These are phyloP conservation scores for Aspergillus candidus DNA, from an alignment of 2,329 filamentous ascomycete genomes.

Conservation along the genomic window DNA sequence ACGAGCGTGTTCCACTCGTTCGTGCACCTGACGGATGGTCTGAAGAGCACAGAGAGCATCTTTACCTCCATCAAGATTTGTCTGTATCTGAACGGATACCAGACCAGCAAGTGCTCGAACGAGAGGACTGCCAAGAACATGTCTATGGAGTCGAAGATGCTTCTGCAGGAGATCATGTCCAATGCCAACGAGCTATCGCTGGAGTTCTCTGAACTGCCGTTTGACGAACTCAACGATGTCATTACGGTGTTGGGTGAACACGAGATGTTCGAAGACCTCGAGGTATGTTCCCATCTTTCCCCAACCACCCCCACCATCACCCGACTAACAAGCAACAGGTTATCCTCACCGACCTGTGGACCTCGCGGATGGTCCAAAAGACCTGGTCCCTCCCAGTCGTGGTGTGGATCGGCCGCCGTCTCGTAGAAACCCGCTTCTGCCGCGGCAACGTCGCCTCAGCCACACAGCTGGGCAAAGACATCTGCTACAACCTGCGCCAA, in stretches of 20 bases:
- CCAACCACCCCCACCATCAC: background rate
- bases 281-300: constrained; percentile 16
- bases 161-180: constrained; percentile 29
- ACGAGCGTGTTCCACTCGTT: constrained; percentile 31
- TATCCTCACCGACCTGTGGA: constrained; percentile 43
- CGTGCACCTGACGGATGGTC: constrained; percentile 29
- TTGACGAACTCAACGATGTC: constrained; percentile 32
- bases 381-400: constrained; percentile 43
- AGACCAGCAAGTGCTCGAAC: constrained; percentile 25
- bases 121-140: constrained; percentile 24
- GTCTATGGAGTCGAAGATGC: constrained; percentile 27
- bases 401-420: constrained; percentile 48
- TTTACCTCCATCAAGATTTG: constrained; percentile 33
- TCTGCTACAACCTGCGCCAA: constrained; percentile 51
- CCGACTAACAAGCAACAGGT: constrained; percentile 7
- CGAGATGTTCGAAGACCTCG: constrained; percentile 33
- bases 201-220: constrained; percentile 31
- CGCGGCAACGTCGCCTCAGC: constrained; percentile 41
- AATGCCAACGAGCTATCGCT: constrained; percentile 25
- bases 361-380: constrained; percentile 41
- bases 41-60: constrained; percentile 28
- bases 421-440: constrained; percentile 49
- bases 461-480: constrained; percentile 47
- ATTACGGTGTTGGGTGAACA: constrained; percentile 34
- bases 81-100: constrained; percentile 30